Conservation (phyloP, 257 asterid genomes). For the Salvia rosmarinus region DNA sequence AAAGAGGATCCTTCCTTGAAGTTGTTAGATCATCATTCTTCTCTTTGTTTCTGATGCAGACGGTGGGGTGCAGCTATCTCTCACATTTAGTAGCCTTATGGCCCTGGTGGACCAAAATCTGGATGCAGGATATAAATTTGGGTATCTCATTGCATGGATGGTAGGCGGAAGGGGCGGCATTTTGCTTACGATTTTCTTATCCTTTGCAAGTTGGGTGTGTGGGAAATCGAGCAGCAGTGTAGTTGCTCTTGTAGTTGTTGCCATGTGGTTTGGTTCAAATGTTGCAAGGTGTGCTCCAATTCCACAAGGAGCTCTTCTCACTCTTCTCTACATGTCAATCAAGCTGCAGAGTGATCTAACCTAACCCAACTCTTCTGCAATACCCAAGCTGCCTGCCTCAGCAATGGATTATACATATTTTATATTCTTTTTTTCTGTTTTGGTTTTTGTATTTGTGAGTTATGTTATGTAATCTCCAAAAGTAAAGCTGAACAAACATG, state of each 20-base stretch:
- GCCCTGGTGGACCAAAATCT: slow-evolving; percentile 69
- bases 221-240: slow-evolving; percentile 81
- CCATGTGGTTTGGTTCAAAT: slow-evolving; percentile 82
- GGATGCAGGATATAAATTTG: slow-evolving; percentile 80
- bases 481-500: slow-evolving; percentile 11
- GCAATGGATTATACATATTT: neutral
- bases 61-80: slow-evolving; percentile 65
- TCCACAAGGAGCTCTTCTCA: slow-evolving; percentile 88
- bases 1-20: slow-evolving; percentile 64
- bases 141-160: slow-evolving; percentile 69
- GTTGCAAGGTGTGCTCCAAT: slow-evolving; percentile 70
- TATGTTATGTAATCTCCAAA: slow-evolving; percentile 26
- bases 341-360: slow-evolving; percentile 70
- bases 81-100: slow-evolving; percentile 65
- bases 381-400: too few species aligned
- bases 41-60: slow-evolving; percentile 73
- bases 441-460: slow-evolving; percentile 26
- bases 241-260: slow-evolving; percentile 64
- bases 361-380: slow-evolving; percentile 37
- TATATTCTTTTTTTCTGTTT: neutral
- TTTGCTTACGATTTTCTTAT: slow-evolving; percentile 65
- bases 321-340: slow-evolving; percentile 83
- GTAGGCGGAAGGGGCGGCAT: slow-evolving; percentile 76
- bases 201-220: slow-evolving; percentile 81
- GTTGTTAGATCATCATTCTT: slow-evolving; percentile 73